phyloP scores from a whole-genome alignment of 768 basidiomycete genomes.

The Russula vinacea region DNA sequence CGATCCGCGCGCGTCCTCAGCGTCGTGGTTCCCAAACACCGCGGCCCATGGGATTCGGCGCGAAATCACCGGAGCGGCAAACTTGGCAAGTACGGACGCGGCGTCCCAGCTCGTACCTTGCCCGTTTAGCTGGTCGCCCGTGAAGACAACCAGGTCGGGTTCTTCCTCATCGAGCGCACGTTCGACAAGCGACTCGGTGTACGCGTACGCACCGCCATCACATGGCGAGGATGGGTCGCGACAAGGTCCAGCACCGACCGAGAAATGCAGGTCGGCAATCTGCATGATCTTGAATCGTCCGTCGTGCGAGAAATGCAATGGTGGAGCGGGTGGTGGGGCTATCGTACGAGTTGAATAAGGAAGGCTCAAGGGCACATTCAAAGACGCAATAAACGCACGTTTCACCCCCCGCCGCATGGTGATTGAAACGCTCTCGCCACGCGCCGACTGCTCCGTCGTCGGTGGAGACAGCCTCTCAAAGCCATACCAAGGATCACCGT shows the following conservation, averaged over 20 bases:
- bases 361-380: neutral
- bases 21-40: constrained; percentile 94
- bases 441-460: constrained; percentile 42
- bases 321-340: constrained; percentile 71
- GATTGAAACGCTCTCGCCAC: constrained; percentile 55
- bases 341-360: constrained; percentile 16
- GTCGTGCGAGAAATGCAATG: constrained; percentile 75
- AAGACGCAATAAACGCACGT: constrained; percentile 43
- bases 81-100: constrained; percentile 84
- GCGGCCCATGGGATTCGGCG: constrained; percentile 85
- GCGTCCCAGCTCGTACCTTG: constrained; percentile 89
- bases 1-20: constrained; percentile 51
- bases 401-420: constrained; percentile 73
- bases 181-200: constrained; percentile 71
- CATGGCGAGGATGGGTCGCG: constrained; percentile 61
- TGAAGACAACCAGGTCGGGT: constrained; percentile 89
- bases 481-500: constrained; percentile 80
- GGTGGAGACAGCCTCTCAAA: constrained; percentile 71
- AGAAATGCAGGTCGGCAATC: constrained; percentile 92
- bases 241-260: constrained; percentile 74
- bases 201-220: constrained; percentile 64
- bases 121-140: constrained; percentile 91
- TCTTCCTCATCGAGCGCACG: constrained; percentile 72
- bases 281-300: constrained; percentile 89
- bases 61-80: constrained; percentile 70